A percentile compares a stretch with the other conserved stretches of the same genome.
phyloP scores from a whole-genome alignment of 2,329 filamentous ascomycete genomes.

The Fusarium sp. region DNA sequence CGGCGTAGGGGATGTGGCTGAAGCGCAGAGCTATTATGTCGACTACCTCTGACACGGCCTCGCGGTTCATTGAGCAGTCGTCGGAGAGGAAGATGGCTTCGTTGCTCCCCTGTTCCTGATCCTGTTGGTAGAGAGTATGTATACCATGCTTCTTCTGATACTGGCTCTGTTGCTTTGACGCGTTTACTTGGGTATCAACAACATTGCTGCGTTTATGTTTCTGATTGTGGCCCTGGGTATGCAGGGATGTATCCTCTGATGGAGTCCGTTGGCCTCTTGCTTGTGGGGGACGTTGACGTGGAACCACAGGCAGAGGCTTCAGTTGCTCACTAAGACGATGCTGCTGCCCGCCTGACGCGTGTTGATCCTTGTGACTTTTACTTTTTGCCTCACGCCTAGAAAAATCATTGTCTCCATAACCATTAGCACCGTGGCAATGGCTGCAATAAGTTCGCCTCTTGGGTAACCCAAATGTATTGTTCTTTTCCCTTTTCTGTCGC shows the following conservation, averaged over 20 bases:
- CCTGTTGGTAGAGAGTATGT: background rate
- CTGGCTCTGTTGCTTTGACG: background rate
- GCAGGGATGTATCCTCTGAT: slow-evolving; percentile 13
- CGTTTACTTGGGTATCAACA: background rate
- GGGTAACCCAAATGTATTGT: background rate
- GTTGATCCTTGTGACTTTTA: slow-evolving; percentile 15
- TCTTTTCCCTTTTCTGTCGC: background rate
- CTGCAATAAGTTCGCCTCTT: background rate
- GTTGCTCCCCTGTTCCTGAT: slow-evolving; percentile 11
- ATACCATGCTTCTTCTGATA: background rate
- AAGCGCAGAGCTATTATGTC: slow-evolving; percentile 52
- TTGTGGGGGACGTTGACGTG: slow-evolving; percentile 27
- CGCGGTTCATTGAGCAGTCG: slow-evolving; percentile 39
- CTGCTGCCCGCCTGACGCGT: slow-evolving; percentile 12
- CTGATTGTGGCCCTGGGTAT: slow-evolving; percentile 8
- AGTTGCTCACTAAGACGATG: background rate
- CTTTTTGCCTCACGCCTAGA: background rate
- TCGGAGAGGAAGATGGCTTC: slow-evolving; percentile 18
- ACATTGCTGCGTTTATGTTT: background rate
- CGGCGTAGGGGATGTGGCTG: slow-evolving; percentile 56
- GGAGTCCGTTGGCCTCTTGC: slow-evolving; percentile 1
- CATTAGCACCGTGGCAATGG: background rate
- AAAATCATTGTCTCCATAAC: background rate
- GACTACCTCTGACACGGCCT: slow-evolving; percentile 52
- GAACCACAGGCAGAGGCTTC: slow-evolving; percentile 26